Base-by-base conservation (phyloP, 2,329 filamentous ascomycete species). In the Beauveria sp. region DNA sequence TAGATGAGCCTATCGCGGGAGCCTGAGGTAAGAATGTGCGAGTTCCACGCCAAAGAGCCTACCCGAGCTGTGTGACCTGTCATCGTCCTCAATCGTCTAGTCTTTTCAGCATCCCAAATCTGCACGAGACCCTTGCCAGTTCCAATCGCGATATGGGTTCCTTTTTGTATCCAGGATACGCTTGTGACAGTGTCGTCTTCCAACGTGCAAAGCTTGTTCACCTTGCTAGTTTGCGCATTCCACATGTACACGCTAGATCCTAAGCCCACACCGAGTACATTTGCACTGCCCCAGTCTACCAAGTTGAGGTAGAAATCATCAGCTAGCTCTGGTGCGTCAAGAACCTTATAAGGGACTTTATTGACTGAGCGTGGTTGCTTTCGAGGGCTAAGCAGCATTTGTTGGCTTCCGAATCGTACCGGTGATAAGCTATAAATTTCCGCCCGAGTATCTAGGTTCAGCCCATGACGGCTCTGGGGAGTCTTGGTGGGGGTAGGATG, bases 261-360 rank as follows among this genome's bases (percentile, higher is more conserved):
- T 28, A 99, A 78, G 0, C 95, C 95, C 49, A 99, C 95, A 7
- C 93, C 95, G 12, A 99, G 81, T 9, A 96, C 89, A 73, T 98
- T 96, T 67, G 90, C 92, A 69, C 91, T 96, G 49, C 95, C 95
- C 95, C 95, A 99, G 71, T 99, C 95, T 3, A 99, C 93, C 28
- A 99, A 79, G 69, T 99, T 99, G 42, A 99, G 81, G 70, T 99
- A 99, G 74, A 98, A 99, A 72, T 99, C 95, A 70, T 99, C 95
- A 31, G 93, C 93, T 51, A 99, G 78, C 72, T 98, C 95, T 1
- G 95, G 95, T 0, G 95, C 95, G 77, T 99, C 95, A 10, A 99
- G 81, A 1, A 99, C 95, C 75, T 99, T 99, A 76, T 96, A 99
- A 0, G 95, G 95, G 0, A 98, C 93, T 74, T 98, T 98, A 74